Percentiles rank a stretch among this genome's conserved stretches.
Evolutionary conservation across 306 rosid species (phyloP).

Genomic region (Alnus rubra): DNA sequence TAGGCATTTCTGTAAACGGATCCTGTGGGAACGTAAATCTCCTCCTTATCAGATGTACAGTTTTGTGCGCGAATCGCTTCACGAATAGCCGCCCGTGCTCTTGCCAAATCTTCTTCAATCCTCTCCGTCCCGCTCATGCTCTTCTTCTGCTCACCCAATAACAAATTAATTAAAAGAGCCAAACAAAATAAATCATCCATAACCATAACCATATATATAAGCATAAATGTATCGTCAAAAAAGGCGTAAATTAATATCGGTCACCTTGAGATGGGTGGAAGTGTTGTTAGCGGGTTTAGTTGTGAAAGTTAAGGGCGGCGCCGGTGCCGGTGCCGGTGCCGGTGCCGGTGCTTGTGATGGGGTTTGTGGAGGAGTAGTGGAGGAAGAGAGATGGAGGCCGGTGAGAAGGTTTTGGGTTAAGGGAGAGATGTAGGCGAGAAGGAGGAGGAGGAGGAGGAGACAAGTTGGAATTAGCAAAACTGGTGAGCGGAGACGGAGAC

Average conservation of each 20-base stretch:
- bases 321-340: neutral
- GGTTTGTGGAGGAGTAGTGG: neutral
- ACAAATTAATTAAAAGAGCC: neutral
- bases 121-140: conserved; percentile 16
- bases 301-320: neutral
- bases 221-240: neutral
- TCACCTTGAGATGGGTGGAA: neutral
- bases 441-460: neutral
- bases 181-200: neutral
- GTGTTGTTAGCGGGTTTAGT: neutral
- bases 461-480: neutral
- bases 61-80: conserved; percentile 39
- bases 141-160: conserved; percentile 4
- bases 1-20: conserved; percentile 57
- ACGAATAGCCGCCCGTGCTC: conserved; percentile 54
- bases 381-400: neutral
- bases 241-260: neutral
- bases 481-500: neutral
- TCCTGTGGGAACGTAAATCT: conserved; percentile 57
- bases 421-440: neutral
- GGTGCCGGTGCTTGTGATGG: too few species aligned
- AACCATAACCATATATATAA: too few species aligned
- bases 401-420: neutral
- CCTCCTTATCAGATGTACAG: conserved; percentile 38
- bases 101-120: conserved; percentile 53